Evolutionary conservation across 768 basidiomycete genomes (phyloP), one percentile per base, ranked within the genome.

Genomic region (Podaxis sp.): DNA sequence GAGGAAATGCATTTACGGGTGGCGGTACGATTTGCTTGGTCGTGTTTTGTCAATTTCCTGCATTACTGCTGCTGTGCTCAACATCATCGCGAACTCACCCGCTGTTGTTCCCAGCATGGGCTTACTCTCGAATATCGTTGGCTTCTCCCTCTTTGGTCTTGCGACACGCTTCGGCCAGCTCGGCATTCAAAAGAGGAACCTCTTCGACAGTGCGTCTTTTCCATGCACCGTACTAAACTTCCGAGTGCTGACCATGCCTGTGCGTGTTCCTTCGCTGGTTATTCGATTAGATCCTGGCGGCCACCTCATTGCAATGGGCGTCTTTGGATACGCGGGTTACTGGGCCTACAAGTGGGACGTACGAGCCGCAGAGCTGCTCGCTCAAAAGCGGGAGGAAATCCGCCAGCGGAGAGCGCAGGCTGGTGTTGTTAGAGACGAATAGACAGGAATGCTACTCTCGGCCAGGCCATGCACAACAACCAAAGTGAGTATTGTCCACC

Each of bases 161-260:
- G 87, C 87, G 21, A 86, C 88, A 18, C 82, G 95, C 61, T 79
- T 93, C 62, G 92, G 91, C 67, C 93, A 95, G 75, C 85, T 97
- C 23, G 89, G 88, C 57, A 89, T 97, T 68, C 89, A 93, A 73
- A 87, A 82, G 70, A 81, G 89, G 68, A 86, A 87, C 69, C 80
- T 95, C 62, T 83, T 90, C 73, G 81, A 86, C 50, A 92, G 94
- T 95, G 70, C 71, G 93, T 83, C 21, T 58, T 28, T 13, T 4
- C 38, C 25, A 35, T 11, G 53, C n/a, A 53, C 27, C 21, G n/a
- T 59, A 47, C 56, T 37, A 13, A 28, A 18, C 27, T 36, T 23
- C 28, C 50, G 10, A 44, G 44, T 46, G 50, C 50, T 25, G 42
- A 53, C 52, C 48, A 55, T 14, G 58, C 32, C 55, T 42, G 48